phyloP scores from a whole-genome alignment of 2,329 filamentous ascomycete genomes.

The Fusarium stilboides region DNA sequence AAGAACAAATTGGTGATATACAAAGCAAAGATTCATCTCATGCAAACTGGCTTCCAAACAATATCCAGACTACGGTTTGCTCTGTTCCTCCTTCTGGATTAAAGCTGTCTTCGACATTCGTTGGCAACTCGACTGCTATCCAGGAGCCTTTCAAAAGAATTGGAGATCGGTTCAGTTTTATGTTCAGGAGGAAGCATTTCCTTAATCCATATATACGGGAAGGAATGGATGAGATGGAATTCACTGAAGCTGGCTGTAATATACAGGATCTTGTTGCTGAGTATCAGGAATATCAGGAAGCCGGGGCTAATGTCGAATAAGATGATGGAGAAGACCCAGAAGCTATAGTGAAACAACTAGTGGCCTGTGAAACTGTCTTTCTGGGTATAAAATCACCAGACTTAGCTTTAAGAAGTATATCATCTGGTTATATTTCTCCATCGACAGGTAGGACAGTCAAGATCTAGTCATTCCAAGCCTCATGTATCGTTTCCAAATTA shows the following conservation, averaged over 20 bases:
- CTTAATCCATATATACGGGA: constrained; percentile 99
- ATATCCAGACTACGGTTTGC: constrained; percentile 99
- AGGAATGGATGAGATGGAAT: constrained; percentile 99
- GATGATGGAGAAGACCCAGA: constrained; percentile 48
- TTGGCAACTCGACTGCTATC: constrained; percentile 99
- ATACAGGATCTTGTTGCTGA: constrained; percentile 99
- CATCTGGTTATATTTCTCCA: too few species aligned
- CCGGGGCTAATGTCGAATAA: constrained; percentile 94
- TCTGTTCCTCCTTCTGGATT: constrained; percentile 97
- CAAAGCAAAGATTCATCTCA: constrained; percentile 99
- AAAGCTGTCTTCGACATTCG: constrained; percentile 99
- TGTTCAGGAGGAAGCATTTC: constrained; percentile 99
- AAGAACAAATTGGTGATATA: constrained; percentile 99
- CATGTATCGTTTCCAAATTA: too few species aligned
- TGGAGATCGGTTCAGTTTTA: constrained; percentile 98
- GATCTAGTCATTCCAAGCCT: too few species aligned
- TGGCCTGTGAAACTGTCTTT: too few species aligned
- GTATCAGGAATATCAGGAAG: constrained; percentile 99
- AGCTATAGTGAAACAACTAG: neutral
- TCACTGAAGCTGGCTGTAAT: constrained; percentile 99
- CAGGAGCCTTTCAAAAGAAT: constrained; percentile 99
- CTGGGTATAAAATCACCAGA: too few species aligned
- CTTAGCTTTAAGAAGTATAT: too few species aligned
- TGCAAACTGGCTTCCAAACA: constrained; percentile 99
- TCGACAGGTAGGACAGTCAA: too few species aligned